Evolutionary conservation across 495 filamentous ascomycete genomes (phyloP), one percentile per base, ranked within the genome.

Genomic region (Margaritispora aquatica): DNA sequence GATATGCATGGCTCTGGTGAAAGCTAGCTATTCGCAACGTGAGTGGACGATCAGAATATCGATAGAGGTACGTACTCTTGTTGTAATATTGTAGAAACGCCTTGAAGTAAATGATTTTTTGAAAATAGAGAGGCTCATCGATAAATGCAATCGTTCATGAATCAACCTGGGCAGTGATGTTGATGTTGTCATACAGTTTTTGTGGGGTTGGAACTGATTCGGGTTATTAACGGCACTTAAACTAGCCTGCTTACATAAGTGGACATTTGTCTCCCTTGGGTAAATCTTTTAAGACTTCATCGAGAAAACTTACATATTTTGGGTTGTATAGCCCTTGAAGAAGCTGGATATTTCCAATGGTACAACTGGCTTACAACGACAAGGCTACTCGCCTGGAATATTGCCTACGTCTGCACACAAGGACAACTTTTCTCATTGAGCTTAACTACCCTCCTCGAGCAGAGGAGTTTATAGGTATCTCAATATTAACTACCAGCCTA

Each of bases 1-100:
- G 73, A 98, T 88, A 86, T 97, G 92, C 94, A 98, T 98, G 20
- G 57, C 52, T 54, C 63, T 63, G 3, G 59, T 38, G 11, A 63
- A 29, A 26, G 46, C 49, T 52, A 62, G 62, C 58, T 67, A 50
- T 54, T 46, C 49, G 27, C 20, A 34, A 15, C 24, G 23, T 54
- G 15, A 55, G 46, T 36, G 41, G 36, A 57, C 54, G 47, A 63
- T 21, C 36, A 48, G 51, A 29, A 60, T 60, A 51, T 44, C 57
- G 51, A n/a, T 4, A 34, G 27, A 11, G n/a, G 44, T 53, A 66
- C 69, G 61, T 59, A 74, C 71, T 54, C 66, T 66, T 51, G 71
- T 52, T 26, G 63, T 66, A 38, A 68, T 46, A 23, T 54, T 64
- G 55, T 62, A 55, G 53, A 69, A 56, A 64, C 62, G 66, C 24